Evolutionary conservation across 2,329 filamentous ascomycete species (phyloP), one percentile per base, ranked within the genome.

Genomic region (Ophiocordyceps camponoti-saundersi): DNA sequence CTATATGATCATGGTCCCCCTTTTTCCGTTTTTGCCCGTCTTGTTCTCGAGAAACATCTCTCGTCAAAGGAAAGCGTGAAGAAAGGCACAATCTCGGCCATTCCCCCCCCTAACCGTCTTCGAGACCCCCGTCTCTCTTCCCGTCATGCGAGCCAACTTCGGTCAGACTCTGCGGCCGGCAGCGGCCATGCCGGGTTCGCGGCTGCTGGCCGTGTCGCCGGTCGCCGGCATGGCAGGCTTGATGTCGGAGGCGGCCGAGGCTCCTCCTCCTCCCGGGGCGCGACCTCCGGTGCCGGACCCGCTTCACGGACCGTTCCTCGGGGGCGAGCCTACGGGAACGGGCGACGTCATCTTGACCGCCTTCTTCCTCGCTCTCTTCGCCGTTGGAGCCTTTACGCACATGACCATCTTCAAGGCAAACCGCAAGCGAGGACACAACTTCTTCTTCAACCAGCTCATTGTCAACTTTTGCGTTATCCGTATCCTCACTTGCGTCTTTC

Each of bases 381-480:
- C 49, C 45, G 18, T 52, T 3, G 56, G 54, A 12, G 56, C 52
- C 1, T 50, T 53, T 21, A 48, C 52, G 1, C 56, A 59, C 44
- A 51, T 59, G 10, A 52, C 43, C 45, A 54, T 55, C 30, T 57
- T 53, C 48, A 48, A 48, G 16, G 41, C 49, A 2, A 66, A 67
- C 49, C 46, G 50, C 1, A 59, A 58, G 43, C 52, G 59, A 2
- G 55, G 57, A 2, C 64, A 66, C 53, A 66, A 65, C 50, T 67
- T 67, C 46, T 44, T 64, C 26, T 52, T 65, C 2, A 65, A 62
- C 2, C 56, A 53, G 41, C 51, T 60, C 11, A 48, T 65, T 18
- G 64, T 65, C 47, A 62, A 61, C 23, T 62, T 67, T 40, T 63
- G 58, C 47, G 58, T 64, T 56, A 55, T 62, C 2, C 53, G 64